Evolutionary conservation across 768 basidiomycete genomes (phyloP), one percentile per base, ranked within the genome.

Genomic region (Sarcomyxa edulis): DNA sequence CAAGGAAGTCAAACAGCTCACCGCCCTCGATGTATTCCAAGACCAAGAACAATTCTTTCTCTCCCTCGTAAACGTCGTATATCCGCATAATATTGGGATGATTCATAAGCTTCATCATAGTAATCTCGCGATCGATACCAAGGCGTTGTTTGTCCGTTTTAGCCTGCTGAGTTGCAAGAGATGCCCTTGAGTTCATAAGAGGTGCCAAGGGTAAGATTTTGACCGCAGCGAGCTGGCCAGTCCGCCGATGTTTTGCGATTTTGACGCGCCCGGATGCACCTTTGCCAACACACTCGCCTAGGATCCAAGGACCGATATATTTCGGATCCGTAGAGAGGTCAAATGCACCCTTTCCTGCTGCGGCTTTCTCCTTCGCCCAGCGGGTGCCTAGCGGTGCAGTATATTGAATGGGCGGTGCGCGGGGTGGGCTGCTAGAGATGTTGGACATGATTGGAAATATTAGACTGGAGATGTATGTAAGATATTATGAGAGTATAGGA

Each of bases 41-140:
- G 23, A 97, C 82, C 22, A 97, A 79, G 61, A 85, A 96, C 28
- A 97, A 81, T 48, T 95, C 89, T 52, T 76, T 82, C 28, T 87
- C 81, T 55, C 89, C 87, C 63, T 97, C 92, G 61, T 87, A 96
- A 38, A 97, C 94, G 55, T 98, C 94, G 61, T 90, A 93, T 27
- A 98, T 83, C 45, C 85, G 81, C 69, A 97, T 78, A 51, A 98
- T 91, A 62, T 96, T 96, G 2, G 92, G 94, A 56, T 98, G 94
- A 53, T 94, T 89, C 82, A 98, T 93, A 50, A 97, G 84, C 60
- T 97, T 98, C 94, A 98, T 95, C 82, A 97, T 93, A 40, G 88
- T 90, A 44, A 98, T 95, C 60, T 98, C 94, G 46, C 90, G 69
- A 58, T 96, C 92, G 43, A 97, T 84, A 3, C 88, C 85, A 32